Evolutionary conservation across 768 basidiomycete genomes (phyloP), one percentile per base, ranked within the genome.

Genomic region (Chalciporus sphaerocephalus): DNA sequence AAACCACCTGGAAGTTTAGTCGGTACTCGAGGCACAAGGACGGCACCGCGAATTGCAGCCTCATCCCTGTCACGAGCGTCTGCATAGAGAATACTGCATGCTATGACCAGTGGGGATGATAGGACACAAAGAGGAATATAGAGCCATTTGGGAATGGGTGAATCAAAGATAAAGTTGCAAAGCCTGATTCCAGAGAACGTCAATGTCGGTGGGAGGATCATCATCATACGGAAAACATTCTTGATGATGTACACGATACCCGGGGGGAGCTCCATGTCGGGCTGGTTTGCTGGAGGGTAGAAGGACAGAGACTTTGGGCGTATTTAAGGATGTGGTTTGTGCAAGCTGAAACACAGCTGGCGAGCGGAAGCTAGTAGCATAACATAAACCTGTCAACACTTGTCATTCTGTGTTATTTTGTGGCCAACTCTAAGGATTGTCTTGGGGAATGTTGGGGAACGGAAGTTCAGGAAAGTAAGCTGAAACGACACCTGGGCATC

Each of bases 1-100:
- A 76, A 27, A 25, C 69, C 67, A 21, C 67, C 68, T 3, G 68
- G 68, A 67, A 62, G 68, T 32, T 50, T 61, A 44, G 62, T 67
- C 2, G 55, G 45, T 16, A 71, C 63, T 18, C 18, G 44, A 5
- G 71, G 72, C 4, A 71, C 59, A 12, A 67, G 38, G 15, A 62
- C 47, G 5, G 69, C 69, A 6, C 67, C 66, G 24, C 44, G 47
- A 13, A 38, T 18, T 5, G 37, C 43, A 33, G 57, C 57, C 15
- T 49, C 47, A 2, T 45, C 55, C 20, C 23, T 48, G 21, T 60
- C 47, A 5, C 30, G 41, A 21, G 40, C 18, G 15, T 60, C 50
- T 28, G 48, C 35, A 35, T 51, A 53, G 7, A 54, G 17, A 16
- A 52, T 48, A 17, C 41, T 52, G 8, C 44, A 46, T 2, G 54